These are phyloP conservation scores for Xylaria digitata DNA, from an alignment of 2,329 filamentous ascomycete genomes.

Conservation along the genomic window DNA sequence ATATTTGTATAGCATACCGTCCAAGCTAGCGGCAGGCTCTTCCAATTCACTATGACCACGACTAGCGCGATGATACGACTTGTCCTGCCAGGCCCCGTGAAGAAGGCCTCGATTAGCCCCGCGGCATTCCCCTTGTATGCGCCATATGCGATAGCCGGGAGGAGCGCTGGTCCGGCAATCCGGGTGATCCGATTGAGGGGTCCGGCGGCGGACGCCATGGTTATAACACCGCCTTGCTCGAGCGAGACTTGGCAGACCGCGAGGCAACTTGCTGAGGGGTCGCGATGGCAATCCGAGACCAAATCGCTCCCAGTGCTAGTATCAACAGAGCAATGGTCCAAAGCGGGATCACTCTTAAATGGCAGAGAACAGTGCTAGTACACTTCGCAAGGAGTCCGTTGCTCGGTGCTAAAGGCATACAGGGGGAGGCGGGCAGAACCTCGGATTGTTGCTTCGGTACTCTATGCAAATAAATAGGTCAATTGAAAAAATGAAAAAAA, in stretches of 20 bases:
- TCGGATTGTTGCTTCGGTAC: neutral
- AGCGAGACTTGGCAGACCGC: constrained; percentile 19
- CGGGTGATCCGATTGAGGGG: constrained; percentile 37
- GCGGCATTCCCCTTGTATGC: constrained; percentile 59
- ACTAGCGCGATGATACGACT: constrained; percentile 65
- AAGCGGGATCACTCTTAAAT: constrained; percentile 55
- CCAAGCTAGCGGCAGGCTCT: constrained; percentile 80
- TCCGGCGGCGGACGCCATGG: constrained; percentile 47
- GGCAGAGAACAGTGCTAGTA: constrained; percentile 56
- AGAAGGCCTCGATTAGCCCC: constrained; percentile 55
- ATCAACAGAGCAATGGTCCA: constrained; percentile 57
- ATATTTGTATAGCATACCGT: constrained; percentile 66
- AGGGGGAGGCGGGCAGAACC: constrained; percentile 1
- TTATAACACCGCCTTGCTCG: constrained; percentile 27
- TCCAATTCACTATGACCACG: constrained; percentile 74
- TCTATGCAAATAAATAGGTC: neutral
- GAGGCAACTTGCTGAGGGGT: constrained; percentile 22
- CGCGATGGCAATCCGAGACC: constrained; percentile 45
- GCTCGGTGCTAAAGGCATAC: constrained; percentile 45
- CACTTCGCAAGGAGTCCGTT: constrained; percentile 55
- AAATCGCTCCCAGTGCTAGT: constrained; percentile 51
- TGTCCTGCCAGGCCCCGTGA: constrained; percentile 65
- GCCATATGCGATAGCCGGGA: constrained; percentile 61
- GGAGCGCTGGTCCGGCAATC: constrained; percentile 53
- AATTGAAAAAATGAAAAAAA: neutral